Base-by-base conservation (phyloP, 2,329 filamentous ascomycete genomes). In the Colletotrichum sp. region DNA sequence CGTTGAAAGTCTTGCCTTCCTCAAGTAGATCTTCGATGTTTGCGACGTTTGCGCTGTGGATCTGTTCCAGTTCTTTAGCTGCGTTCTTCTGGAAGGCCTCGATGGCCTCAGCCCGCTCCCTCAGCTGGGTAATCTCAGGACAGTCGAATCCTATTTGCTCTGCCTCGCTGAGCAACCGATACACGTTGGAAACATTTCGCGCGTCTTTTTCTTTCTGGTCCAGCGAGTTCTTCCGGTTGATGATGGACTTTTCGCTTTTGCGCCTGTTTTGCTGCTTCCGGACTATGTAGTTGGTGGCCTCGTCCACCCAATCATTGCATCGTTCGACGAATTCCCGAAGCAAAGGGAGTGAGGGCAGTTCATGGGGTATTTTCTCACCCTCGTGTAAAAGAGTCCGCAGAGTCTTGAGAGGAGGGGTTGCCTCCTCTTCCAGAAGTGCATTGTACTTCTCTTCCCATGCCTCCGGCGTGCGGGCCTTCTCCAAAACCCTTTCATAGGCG, bases 261-360 rank as follows among this genome's bases (percentile, higher is more conserved):
- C 96, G 95, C 78, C 97, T 94, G 82, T 98, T 98, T 85, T 98
- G 96, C 87, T 98, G 96, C 87, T 99, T 99, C 80, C 97, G 94
- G 75, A 97, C 96, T 81, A 96, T 98, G 87, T 98, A 99, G 82
- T 94, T 96, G 81, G 95, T 97, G 78, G 97, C 97, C 86, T 98
- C 96, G 81, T 98, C 97, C 78, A 98, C 95, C 94, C 98, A 98
- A 83, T 98, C 96, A 84, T 98, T 98, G 88, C 97, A 98, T 81
- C 95, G 94, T 80, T 98, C 96, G 83, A 99, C 97, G 86, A 98
- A 99, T 79, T 93, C 91, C 85, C 93, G 94, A 80, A 99, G 90
- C 80, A 95, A 91, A 80, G 94, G 91, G 78, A 99, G 90, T 77
- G 95, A 96, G 78, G 93, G 92, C 77, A 99, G 90, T 74, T 95